Evolutionary conservation across 73 alveolate species (phyloP), one percentile per base, ranked within the genome.

Genomic region (Paramecium sonneborni): DNA sequence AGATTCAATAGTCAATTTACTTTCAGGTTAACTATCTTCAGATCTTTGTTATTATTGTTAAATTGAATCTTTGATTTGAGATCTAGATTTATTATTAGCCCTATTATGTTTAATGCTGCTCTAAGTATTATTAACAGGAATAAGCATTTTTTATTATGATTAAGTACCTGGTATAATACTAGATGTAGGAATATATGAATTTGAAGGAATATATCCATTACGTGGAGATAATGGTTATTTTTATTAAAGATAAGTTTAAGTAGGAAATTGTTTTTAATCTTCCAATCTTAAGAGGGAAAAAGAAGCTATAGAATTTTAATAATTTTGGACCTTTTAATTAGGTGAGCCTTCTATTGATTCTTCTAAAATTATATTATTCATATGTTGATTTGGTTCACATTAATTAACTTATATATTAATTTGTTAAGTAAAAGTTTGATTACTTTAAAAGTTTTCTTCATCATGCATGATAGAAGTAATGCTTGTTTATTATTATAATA

Each of bases 21-120:
- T 72, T 37, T 72, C 86, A 14, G 86, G 86, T 14, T 72, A 41
- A 72, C 86, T 72, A 35, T 72, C 86, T 21, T 72, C 86, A 30
- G 84, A 62, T 26, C 44, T 62, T 62, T 62, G 14, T 62, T 62
- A 30, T 62, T 30, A 62, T 30, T 28, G 23, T 57, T 26, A 62
- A 23, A 62, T 26, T 62, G 15, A 52, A 52, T 62, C 84, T 62
- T 62, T 62, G 11, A 62, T 62, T 62, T 62, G 24, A 11, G 84
- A 62, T 62, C 44, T 62, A 12, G 84, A 62, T 62, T 62, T 62
- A 24, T 62, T 62, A 5, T 43, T 30, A 11, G 48, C 21, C 2
- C 84, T 26, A 26, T 62, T 62, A 62, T 62, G 12, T 62, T 62
- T 62, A 26, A 30, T 62, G 24, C 84, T 62, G 5, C 15, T 32